phyloP scores from a whole-genome alignment of 2,329 filamentous ascomycete genomes.

The Fusarium sp. region DNA sequence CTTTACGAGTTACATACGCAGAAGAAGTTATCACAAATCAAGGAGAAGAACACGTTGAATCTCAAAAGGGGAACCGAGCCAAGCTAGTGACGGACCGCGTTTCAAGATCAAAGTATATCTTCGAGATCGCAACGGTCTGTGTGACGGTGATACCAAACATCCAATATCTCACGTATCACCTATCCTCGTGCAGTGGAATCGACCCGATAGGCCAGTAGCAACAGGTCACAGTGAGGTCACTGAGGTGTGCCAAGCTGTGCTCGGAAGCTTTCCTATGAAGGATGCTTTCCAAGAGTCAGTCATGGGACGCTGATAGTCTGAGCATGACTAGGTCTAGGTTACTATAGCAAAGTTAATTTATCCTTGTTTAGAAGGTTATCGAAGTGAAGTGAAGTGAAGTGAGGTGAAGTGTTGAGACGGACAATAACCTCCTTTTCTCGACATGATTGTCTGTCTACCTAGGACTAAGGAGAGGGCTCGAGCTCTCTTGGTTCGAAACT shows the following conservation, averaged over 20 bases:
- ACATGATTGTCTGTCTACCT: background rate
- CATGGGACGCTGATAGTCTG: background rate
- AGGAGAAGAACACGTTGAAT: background rate
- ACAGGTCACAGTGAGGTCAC: background rate
- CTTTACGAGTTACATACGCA: background rate
- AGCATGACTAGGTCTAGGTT: constrained; percentile 5
- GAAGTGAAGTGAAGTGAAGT: background rate
- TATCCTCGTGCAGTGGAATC: constrained; percentile 2
- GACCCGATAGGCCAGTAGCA: constrained; percentile 8
- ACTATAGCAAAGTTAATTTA: background rate
- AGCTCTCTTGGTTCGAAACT: constrained; percentile 7
- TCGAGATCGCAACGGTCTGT: background rate
- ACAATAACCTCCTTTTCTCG: background rate
- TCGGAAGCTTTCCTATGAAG: background rate
- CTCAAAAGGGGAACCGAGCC: background rate
- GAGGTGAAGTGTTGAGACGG: background rate
- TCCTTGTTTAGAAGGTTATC: background rate
- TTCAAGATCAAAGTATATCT: constrained; percentile 14
- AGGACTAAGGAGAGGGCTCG: background rate
- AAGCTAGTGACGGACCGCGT: background rate
- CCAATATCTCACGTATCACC: background rate
- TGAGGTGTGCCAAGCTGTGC: background rate
- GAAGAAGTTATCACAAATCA: background rate
- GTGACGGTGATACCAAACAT: background rate
- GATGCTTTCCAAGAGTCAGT: background rate